Conservation (phyloP, 2,329 filamentous ascomycete genomes). For the Aspergillus bombycis region DNA sequence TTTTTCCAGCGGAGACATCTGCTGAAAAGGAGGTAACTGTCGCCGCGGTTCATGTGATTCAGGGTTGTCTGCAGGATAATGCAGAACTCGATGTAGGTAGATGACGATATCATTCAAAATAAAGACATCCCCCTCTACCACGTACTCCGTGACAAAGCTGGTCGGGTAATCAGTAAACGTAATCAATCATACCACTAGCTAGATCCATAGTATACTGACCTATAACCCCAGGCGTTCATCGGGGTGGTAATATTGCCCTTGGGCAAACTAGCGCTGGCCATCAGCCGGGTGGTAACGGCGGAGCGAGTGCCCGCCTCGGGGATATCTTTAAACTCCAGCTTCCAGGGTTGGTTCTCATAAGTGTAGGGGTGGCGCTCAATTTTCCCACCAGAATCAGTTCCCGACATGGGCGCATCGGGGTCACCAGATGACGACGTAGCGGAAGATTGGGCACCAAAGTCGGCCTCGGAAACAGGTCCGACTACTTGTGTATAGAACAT, state of each 20-base stretch:
- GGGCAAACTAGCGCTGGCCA: constrained; percentile 52
- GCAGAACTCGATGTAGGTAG: constrained; percentile 58
- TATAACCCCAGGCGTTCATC: constrained; percentile 58
- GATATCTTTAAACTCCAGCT: constrained; percentile 53
- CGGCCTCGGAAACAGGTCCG: constrained; percentile 44
- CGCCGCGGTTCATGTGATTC: constrained; percentile 37
- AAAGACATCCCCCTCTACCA: constrained; percentile 60
- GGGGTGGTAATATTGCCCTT: constrained; percentile 54
- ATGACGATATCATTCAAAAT: constrained; percentile 61
- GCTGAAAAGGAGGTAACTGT: constrained; percentile 47
- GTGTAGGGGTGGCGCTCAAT: constrained; percentile 28
- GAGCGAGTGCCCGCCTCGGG: constrained; percentile 56
- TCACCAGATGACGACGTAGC: constrained; percentile 19
- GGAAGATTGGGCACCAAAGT: constrained; percentile 33
- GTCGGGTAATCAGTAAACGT: constrained; percentile 14
- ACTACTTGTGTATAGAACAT: constrained; percentile 60
- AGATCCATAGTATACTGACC: constrained; percentile 42
- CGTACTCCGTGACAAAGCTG: constrained; percentile 61
- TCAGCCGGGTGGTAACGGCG: constrained; percentile 57
- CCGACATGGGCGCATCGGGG: constrained; percentile 40
- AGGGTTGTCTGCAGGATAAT: constrained; percentile 44
- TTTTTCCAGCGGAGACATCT: constrained; percentile 56
- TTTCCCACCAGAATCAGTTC: constrained; percentile 22
- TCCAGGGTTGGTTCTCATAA: constrained; percentile 45
- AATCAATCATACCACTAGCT: constrained; percentile 7